Evolutionary conservation across 2,329 filamentous ascomycete species (phyloP).

Genomic region (Venturia oleaginea): DNA sequence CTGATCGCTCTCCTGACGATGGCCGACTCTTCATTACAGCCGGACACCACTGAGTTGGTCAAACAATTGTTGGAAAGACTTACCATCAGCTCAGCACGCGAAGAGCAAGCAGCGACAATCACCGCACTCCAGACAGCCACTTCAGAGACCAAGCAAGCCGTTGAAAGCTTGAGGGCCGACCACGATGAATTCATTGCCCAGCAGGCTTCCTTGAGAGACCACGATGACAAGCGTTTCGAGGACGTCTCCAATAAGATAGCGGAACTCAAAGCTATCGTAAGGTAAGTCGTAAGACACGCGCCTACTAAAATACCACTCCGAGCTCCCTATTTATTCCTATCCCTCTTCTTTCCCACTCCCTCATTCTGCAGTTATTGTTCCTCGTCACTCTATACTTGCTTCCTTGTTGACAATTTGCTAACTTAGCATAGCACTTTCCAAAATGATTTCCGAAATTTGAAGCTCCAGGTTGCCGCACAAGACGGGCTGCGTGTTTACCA

Average conservation of each 20-base stretch:
- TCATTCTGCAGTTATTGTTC: neutral
- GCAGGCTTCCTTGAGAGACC: neutral
- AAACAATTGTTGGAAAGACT: neutral
- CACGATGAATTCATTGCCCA: neutral
- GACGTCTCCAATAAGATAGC: neutral
- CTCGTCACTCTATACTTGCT: neutral
- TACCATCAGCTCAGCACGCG: neutral
- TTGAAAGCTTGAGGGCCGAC: neutral
- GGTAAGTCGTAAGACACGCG: neutral
- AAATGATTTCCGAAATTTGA: neutral
- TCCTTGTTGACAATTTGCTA: neutral
- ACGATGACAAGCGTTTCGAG: neutral
- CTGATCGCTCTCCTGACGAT: neutral
- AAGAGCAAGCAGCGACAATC: neutral
- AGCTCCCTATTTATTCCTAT: neutral
- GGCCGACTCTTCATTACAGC: neutral
- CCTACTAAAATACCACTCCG: neutral
- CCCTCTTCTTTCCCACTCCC: neutral
- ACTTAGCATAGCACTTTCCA: neutral
- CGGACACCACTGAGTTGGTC: neutral
- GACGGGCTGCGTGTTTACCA: neutral
- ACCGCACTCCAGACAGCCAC: neutral
- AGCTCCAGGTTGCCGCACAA: neutral
- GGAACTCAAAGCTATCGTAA: neutral
- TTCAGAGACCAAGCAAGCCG: neutral